phyloP scores from a whole-genome alignment of 192 early-diverging fungal species.

The Coemansia sp. region DNA sequence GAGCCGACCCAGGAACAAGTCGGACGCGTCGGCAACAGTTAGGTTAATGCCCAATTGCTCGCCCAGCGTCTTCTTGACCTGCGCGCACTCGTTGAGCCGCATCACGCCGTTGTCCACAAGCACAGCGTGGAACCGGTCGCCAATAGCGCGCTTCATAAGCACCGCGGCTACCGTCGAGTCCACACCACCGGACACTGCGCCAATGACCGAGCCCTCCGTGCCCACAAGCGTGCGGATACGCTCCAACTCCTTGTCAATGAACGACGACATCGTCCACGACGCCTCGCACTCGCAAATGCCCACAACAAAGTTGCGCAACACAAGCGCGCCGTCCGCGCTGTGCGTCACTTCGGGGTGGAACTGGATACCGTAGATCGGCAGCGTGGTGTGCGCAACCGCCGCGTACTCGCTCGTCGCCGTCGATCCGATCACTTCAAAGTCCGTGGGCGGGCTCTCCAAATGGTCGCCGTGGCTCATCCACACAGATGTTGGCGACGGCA shows the following conservation, averaged over 20 bases:
- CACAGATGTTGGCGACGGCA: constrained; percentile 64
- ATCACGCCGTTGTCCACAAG: constrained; percentile 99
- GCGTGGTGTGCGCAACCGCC: constrained; percentile 79
- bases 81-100: constrained; percentile 92
- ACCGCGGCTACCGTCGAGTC: constrained; percentile 95
- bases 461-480: constrained; percentile 99
- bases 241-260: constrained; percentile 96
- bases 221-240: constrained; percentile 91
- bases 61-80: constrained; percentile 78
- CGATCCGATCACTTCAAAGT: constrained; percentile 82
- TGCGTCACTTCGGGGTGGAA: constrained; percentile 99
- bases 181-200: constrained; percentile 96
- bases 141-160: constrained; percentile 96
- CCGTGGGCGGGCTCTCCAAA: constrained; percentile 72
- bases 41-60: constrained; percentile 95
- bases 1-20: constrained; percentile 80
- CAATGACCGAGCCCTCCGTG: constrained; percentile 87
- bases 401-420: constrained; percentile 88
- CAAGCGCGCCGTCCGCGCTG: constrained; percentile 75
- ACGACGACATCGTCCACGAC: constrained; percentile 96
- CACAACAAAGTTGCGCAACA: constrained; percentile 93
- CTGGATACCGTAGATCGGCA: constrained; percentile 92
- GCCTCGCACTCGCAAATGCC: constrained; percentile 79
- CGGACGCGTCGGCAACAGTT: constrained; percentile 84
- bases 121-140: constrained; percentile 97